These are phyloP conservation scores for Colletotrichum paranaense DNA, from an alignment of 2,329 filamentous ascomycete species.

Conservation along the genomic window DNA sequence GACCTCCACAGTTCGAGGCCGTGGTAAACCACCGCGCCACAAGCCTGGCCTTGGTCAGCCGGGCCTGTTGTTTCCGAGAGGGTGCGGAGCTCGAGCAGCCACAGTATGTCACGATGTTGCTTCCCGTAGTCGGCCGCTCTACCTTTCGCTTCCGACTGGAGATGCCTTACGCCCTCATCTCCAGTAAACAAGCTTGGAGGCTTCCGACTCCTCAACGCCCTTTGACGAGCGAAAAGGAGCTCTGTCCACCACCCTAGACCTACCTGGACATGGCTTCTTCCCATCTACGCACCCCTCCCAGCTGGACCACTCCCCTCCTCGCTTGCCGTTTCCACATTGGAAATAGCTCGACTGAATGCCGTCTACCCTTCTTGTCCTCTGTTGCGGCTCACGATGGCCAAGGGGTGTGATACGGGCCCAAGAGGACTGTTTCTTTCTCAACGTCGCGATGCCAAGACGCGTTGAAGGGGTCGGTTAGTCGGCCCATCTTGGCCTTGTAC, in stretches of 20 bases:
- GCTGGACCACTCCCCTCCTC: background rate
- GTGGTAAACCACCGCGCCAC: slow-evolving; percentile 28
- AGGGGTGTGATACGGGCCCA: background rate
- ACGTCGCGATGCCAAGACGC: slow-evolving; percentile 19
- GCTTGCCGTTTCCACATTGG: slow-evolving; percentile 22
- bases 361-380: background rate
- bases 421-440: slow-evolving; percentile 28
- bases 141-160: background rate
- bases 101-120: background rate
- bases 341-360: slow-evolving; percentile 19
- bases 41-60: slow-evolving; percentile 8
- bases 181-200: slow-evolving; percentile 19
- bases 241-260: slow-evolving; percentile 1
- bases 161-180: background rate
- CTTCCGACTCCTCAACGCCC: background rate
- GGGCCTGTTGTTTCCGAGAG: background rate
- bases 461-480: background rate
- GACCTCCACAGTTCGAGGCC: background rate
- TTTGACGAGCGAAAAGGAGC: background rate
- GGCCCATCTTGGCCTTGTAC: background rate
- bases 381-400: background rate
- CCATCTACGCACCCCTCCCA: background rate
- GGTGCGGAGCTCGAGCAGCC: background rate
- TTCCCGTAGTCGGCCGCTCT: background rate
- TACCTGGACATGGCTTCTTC: background rate